Evolutionary conservation across 108 stramenopile species (phyloP).

Genomic region (Skeletonema marinoi): DNA sequence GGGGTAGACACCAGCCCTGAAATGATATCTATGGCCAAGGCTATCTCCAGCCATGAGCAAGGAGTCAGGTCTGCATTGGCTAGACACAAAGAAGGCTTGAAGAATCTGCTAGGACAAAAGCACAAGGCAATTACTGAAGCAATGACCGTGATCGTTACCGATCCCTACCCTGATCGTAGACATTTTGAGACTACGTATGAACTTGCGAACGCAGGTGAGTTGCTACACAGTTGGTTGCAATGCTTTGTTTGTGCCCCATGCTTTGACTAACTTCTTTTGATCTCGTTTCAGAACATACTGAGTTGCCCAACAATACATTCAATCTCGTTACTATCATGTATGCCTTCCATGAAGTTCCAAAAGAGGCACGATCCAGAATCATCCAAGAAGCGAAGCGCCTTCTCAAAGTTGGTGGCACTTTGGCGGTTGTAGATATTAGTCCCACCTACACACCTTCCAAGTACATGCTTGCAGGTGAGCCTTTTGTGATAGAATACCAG

Average conservation of each 20-base stretch:
- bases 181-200: constrained; percentile 26
- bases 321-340: constrained; percentile 60
- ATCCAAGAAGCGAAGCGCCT: constrained; percentile 70
- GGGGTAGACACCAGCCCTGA: constrained; percentile 78
- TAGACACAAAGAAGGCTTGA: constrained; percentile 15
- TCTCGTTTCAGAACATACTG: constrained; percentile 47
- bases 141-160: background rate
- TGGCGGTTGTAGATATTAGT: constrained; percentile 81
- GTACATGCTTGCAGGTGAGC: constrained; percentile 83
- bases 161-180: constrained; percentile 7
- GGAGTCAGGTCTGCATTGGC: constrained; percentile 24
- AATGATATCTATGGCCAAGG: constrained; percentile 81
- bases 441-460: constrained; percentile 58
- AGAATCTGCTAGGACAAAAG: constrained; percentile 15
- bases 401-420: constrained; percentile 57
- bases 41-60: constrained; percentile 39
- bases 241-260: background rate
- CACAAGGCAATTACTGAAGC: background rate
- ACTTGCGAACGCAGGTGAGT: constrained; percentile 55
- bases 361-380: constrained; percentile 57
- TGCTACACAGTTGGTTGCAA: background rate
- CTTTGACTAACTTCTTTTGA: background rate
- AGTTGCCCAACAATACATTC: constrained; percentile 52
- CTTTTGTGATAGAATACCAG: constrained; percentile 85
- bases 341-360: constrained; percentile 80